Evolutionary conservation across 495 filamentous ascomycete genomes (phyloP), one percentile per base, ranked within the genome.

Genomic region (Neurospora sublineolata): DNA sequence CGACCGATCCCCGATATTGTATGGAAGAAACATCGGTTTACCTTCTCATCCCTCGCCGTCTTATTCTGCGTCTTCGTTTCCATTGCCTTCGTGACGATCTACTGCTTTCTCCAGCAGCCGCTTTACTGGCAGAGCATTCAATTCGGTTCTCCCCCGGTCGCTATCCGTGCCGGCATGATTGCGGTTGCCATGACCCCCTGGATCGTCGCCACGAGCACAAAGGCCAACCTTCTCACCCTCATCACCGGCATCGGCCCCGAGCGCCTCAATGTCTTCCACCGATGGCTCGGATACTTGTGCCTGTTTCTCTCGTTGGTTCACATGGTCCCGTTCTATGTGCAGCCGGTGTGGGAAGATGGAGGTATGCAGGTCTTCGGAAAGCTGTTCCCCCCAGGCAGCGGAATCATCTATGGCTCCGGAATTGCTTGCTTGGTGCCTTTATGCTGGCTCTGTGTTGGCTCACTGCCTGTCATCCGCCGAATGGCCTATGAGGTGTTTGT

Each of bases 221-320:
- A 97, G 79, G 90, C 93, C 20, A 98, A 97, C 80, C 74, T 97
- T 30, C 88, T 98, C 67, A 90, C 89, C 5, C 80, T 96, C 74
- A 82, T 97, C 72, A 97, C 94, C 6, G 94, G 94, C 12, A 93
- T 98, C 75, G 91, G 93, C 5, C 94, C 94, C 68, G 94, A 98
- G 82, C 85, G 95, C 37, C 85, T 98, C 69, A 97, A 97, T 75
- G 93, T 96, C 38, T 85, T 98, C 71, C 94, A 98, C 82, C 89
- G 94, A 73, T 98, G 95, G 95, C 86, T 89, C 33, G 92, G 89
- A n/a, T 97, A 95, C 76, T 82, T 97, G 16, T 94, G 91, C 79
- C 84, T 97, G 3, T 92, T 97, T 76, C 84, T 97, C 41, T 88
- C 89, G 71, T 79, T 97, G 44, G 83, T 97, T 30, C 94, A 98